phyloP scores from a whole-genome alignment of 208 protist genomes.

The Endotrypanum monterogeii region DNA sequence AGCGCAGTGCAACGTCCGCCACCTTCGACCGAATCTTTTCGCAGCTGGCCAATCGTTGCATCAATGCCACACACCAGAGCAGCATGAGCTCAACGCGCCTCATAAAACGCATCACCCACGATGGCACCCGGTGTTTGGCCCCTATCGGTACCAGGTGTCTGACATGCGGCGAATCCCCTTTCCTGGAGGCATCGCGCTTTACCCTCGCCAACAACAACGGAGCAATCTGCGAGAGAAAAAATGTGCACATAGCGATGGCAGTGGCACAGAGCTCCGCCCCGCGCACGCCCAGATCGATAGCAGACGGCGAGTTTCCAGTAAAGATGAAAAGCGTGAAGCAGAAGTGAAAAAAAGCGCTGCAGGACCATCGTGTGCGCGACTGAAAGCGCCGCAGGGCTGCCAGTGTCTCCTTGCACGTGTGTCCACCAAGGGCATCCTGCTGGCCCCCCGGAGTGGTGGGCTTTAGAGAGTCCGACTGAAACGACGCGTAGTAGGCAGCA shows the following conservation, averaged over 20 bases:
- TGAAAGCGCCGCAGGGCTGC: conserved; percentile 21
- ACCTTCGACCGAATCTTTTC: conserved; percentile 22
- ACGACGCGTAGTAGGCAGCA: conserved; percentile 10
- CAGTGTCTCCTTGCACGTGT: conserved; percentile 33
- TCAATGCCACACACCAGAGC: conserved; percentile 45
- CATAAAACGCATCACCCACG: conserved; percentile 37
- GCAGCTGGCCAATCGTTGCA: conserved; percentile 35
- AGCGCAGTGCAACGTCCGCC: conserved; percentile 22
- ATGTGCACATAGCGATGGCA: conserved; percentile 30
- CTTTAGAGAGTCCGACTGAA: neutral
- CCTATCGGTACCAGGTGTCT: conserved; percentile 14
- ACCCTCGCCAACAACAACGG: conserved; percentile 29
- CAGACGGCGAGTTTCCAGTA: conserved; percentile 23
- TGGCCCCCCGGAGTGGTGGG: neutral
- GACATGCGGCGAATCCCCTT: conserved; percentile 12
- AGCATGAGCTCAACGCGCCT: conserved; percentile 40
- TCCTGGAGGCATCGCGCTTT: conserved; percentile 11
- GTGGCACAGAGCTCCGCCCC: conserved; percentile 26
- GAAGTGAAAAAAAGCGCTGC: conserved; percentile 39
- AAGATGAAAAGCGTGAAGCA: conserved; percentile 34
- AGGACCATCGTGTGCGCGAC: conserved; percentile 26
- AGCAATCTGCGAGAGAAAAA: conserved; percentile 28
- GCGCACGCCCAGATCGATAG: conserved; percentile 33
- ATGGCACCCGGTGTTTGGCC: conserved; percentile 15
- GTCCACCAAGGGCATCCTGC: neutral